These are phyloP conservation scores for Hortiboletus flavorubellus DNA, from an alignment of 768 basidiomycete species.

Conservation along the genomic window DNA sequence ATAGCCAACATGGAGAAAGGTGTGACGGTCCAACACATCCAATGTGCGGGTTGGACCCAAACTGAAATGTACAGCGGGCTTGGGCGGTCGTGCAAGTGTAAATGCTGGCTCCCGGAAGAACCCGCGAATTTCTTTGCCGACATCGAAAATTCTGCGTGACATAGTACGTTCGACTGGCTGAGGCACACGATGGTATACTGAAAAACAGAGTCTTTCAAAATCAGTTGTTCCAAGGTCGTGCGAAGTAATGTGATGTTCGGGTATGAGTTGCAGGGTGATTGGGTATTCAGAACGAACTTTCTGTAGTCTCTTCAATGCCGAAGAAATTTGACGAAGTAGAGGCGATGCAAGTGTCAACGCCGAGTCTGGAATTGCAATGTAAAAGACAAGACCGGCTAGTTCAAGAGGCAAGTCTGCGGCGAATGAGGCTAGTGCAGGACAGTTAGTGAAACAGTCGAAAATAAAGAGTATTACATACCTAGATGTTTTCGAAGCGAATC, in stretches of 20 bases:
- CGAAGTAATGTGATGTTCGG: slow-evolving; percentile 55
- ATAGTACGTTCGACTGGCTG: slow-evolving; percentile 57
- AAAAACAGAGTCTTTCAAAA: slow-evolving; percentile 53
- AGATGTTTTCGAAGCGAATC: slow-evolving; percentile 71
- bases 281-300: slow-evolving; percentile 46
- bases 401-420: slow-evolving; percentile 40
- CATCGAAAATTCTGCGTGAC: slow-evolving; percentile 48
- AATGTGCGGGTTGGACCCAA: slow-evolving; percentile 40
- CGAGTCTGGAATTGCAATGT: slow-evolving; percentile 60
- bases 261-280: slow-evolving; percentile 70
- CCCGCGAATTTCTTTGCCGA: slow-evolving; percentile 38
- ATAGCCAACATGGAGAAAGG: slow-evolving; percentile 77
- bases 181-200: slow-evolving; percentile 70
- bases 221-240: slow-evolving; percentile 19
- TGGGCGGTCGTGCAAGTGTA: slow-evolving; percentile 50
- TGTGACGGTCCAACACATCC: slow-evolving; percentile 55
- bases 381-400: slow-evolving; percentile 53
- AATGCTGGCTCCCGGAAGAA: slow-evolving; percentile 67
- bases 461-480: slow-evolving; percentile 34
- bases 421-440: slow-evolving; percentile 43
- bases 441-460: background rate
- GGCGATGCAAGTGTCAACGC: slow-evolving; percentile 63
- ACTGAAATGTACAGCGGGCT: slow-evolving; percentile 35
- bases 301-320: slow-evolving; percentile 54
- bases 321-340: slow-evolving; percentile 65